phyloP scores from a whole-genome alignment of 1,139 yeast species.

The Pichia sp. region DNA sequence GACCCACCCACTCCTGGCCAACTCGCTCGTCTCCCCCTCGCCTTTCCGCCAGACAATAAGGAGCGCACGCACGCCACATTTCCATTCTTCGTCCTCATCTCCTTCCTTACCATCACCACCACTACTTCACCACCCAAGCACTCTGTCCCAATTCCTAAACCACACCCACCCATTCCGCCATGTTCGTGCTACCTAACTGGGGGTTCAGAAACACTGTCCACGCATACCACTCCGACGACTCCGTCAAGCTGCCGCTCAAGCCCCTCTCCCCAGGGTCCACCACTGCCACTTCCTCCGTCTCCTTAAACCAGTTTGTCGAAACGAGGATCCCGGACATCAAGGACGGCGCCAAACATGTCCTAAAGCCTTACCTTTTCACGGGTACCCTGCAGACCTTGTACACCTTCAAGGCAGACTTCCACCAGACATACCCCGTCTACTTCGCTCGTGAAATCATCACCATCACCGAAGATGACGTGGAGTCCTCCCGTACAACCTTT shows the following conservation, averaged over 20 bases:
- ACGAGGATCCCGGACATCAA: constrained; percentile 42
- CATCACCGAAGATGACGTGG: constrained; percentile 39
- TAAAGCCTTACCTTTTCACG: constrained; percentile 62
- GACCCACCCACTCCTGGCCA: no score
- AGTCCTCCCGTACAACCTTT: constrained; percentile 14
- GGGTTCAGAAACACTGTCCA: constrained; percentile 41
- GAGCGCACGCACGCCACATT: no score
- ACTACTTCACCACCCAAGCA: no score
- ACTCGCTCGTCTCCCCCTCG: no score
- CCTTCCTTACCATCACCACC: no score
- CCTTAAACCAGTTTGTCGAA: constrained; percentile 39
- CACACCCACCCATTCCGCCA: neutral
- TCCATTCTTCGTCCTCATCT: no score
- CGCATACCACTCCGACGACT: constrained; percentile 32
- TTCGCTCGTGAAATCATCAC: constrained; percentile 72
- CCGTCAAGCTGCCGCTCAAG: constrained; percentile 41
- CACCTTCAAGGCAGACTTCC: constrained; percentile 52
- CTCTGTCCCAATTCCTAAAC: neutral
- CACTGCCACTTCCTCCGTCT: constrained; percentile 22
- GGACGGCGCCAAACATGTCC: constrained; percentile 46
- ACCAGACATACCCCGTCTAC: constrained; percentile 51
- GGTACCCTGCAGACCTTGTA: constrained; percentile 77
- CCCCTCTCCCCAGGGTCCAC: constrained; percentile 14
- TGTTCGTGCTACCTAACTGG: constrained; percentile 28
- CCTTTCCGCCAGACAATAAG: no score